Evolutionary conservation across 805 yeast species (phyloP).

Genomic region (Brettanomyces nanus): DNA sequence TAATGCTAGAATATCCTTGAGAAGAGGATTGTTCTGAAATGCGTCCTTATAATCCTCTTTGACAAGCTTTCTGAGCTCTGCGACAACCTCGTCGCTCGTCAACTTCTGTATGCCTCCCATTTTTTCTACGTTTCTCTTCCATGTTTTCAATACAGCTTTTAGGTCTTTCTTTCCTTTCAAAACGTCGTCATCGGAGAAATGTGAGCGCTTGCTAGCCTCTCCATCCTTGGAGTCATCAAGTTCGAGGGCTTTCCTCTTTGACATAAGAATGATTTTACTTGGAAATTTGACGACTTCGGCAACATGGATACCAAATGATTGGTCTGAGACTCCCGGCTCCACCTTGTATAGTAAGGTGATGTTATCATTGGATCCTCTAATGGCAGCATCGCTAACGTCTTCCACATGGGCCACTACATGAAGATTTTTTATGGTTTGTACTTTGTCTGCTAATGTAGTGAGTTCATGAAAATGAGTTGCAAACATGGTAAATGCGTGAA

Average conservation of each 20-base stretch:
- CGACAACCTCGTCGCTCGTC: conserved; percentile 34
- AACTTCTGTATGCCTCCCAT: conserved; percentile 34
- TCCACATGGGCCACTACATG: conserved; percentile 93
- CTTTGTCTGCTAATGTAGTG: conserved; percentile 63
- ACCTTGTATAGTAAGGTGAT: conserved; percentile 87
- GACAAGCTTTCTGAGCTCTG: conserved; percentile 30
- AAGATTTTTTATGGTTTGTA: conserved; percentile 62
- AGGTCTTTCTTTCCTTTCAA: conserved; percentile 45
- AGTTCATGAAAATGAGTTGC: conserved; percentile 98
- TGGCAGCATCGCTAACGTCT: conserved; percentile 18
- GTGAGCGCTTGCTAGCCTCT: conserved; percentile 35
- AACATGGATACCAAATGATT: conserved; percentile 95
- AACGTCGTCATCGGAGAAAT: conserved; percentile 46
- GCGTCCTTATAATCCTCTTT: conserved; percentile 13
- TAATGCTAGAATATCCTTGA: conserved; percentile 18
- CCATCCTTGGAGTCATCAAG: conserved; percentile 47
- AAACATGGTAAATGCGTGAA: conserved; percentile 75
- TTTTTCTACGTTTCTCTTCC: conserved; percentile 43
- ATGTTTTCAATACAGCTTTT: conserved; percentile 40
- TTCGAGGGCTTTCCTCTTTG: conserved; percentile 87
- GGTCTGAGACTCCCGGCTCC: conserved; percentile 93
- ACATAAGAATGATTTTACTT: conserved; percentile 82
- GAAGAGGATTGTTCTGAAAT: conserved; percentile 11
- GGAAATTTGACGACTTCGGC: conserved; percentile 96
- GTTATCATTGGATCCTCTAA: conserved; percentile 41